These are phyloP conservation scores for Flammula alnicola DNA, from an alignment of 1,284 basidiomycete species.

Conservation along the genomic window DNA sequence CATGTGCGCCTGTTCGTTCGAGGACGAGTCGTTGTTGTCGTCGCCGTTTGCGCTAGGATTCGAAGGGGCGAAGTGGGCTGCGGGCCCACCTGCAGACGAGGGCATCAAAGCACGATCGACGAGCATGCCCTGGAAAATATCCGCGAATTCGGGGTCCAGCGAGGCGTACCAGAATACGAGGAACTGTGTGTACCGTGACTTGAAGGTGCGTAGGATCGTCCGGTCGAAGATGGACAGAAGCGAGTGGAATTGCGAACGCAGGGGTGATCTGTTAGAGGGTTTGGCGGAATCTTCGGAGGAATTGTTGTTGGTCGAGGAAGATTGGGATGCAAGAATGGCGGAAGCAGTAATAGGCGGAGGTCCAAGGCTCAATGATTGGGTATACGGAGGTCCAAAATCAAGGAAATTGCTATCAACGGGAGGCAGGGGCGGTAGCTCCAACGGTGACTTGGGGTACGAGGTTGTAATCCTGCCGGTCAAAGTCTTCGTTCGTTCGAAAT, in stretches of 20 bases:
- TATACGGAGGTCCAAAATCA: conserved; percentile 15
- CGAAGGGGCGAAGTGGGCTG: conserved; percentile 43
- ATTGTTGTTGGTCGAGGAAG: conserved; percentile 1
- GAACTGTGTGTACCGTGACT: conserved; percentile 97
- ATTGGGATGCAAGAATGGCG: background rate
- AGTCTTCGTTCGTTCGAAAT: conserved; percentile 63
- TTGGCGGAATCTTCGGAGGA: conserved; percentile 15
- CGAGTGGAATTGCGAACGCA: conserved; percentile 77
- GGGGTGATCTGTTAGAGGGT: conserved; percentile 36
- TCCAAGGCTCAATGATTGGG: conserved; percentile 15
- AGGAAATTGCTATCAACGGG: conserved; percentile 30
- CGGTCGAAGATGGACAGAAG: conserved; percentile 94
- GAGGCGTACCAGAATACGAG: conserved; percentile 96
- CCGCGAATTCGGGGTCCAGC: conserved; percentile 86
- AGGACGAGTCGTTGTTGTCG: conserved; percentile 16
- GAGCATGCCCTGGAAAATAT: conserved; percentile 92
- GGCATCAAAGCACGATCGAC: conserved; percentile 84
- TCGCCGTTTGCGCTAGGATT: conserved; percentile 25
- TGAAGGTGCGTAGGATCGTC: conserved; percentile 92
- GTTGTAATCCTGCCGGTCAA: conserved; percentile 20
- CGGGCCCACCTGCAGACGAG: conserved; percentile 11
- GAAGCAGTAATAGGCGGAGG: conserved; percentile 12
- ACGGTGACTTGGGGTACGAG: conserved; percentile 31
- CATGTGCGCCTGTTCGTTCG: conserved; percentile 23
- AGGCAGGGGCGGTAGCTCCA: conserved; percentile 43